A percentile compares a stretch with the other conserved stretches of the same genome.
phyloP scores from a whole-genome alignment of 2,329 filamentous ascomycete genomes.

The Fusarium transvaalense region DNA sequence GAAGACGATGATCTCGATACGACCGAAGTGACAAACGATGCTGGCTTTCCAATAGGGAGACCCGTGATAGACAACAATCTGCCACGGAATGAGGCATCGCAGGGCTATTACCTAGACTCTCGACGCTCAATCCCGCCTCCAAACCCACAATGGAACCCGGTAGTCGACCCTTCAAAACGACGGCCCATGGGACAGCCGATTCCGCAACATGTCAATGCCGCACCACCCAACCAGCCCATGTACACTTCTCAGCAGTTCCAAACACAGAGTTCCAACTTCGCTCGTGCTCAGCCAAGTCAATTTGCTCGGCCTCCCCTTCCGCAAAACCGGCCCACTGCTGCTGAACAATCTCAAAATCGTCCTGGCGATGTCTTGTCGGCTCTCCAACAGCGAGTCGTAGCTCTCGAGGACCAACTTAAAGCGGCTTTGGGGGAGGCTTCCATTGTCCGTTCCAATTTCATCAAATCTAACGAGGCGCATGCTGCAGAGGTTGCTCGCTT shows the following conservation, averaged over 20 bases:
- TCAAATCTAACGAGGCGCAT: conserved; percentile 71
- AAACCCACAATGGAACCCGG: conserved; percentile 57
- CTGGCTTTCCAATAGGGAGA: conserved; percentile 55
- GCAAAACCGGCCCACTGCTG: conserved; percentile 42
- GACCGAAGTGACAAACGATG: conserved; percentile 66
- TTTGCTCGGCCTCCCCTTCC: conserved; percentile 55
- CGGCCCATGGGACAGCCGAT: conserved; percentile 28
- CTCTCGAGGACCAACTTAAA: conserved; percentile 68
- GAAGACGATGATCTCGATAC: conserved; percentile 70
- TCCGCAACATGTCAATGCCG: conserved; percentile 31
- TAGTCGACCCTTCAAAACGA: conserved; percentile 47
- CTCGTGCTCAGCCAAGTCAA: conserved; percentile 56
- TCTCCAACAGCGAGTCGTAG: conserved; percentile 65
- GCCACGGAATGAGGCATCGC: conserved; percentile 50
- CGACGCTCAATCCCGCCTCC: conserved; percentile 51
- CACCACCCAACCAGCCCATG: conserved; percentile 39
- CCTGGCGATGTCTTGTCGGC: conserved; percentile 57
- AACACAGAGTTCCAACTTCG: conserved; percentile 47
- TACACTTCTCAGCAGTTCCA: conserved; percentile 51
- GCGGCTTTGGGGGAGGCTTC: conserved; percentile 78
- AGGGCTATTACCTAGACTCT: conserved; percentile 35
- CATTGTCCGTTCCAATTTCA: conserved; percentile 78
- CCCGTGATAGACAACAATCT: conserved; percentile 54
- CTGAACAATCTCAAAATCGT: conserved; percentile 47
- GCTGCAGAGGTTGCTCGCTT: conserved; percentile 72